Percentiles rank a stretch among this genome's conserved stretches.
Conservation (phyloP, 352 stramenopile species). For the Globisporangium mamillatum region DNA sequence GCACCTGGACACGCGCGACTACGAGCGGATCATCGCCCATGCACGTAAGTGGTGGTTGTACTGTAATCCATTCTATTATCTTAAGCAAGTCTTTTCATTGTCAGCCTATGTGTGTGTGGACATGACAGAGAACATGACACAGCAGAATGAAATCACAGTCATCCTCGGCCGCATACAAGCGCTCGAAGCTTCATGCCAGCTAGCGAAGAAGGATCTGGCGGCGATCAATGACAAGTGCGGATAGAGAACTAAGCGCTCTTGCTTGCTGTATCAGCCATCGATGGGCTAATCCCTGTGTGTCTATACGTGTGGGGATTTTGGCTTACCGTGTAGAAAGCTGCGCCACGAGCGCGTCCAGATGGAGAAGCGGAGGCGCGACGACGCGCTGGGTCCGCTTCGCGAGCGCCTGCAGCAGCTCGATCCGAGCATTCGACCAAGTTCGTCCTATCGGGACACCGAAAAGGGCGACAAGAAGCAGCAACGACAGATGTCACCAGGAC, state of each 20-base stretch:
- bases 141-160: conserved; percentile 31
- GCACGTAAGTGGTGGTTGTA: conserved; percentile 23
- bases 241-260: no score
- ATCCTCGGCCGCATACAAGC: conserved; percentile 34
- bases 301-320: no score
- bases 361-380: conserved; percentile 33
- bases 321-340: conserved; percentile 27
- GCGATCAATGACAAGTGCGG: conserved; percentile 53
- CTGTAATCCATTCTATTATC: background rate
- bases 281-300: conserved; percentile 5
- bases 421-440: conserved; percentile 12
- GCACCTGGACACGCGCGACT: conserved; percentile 45
- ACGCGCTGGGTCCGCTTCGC: conserved; percentile 22
- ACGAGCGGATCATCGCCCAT: conserved; percentile 27
- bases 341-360: conserved; percentile 43
- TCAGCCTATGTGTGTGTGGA: background rate
- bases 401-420: conserved; percentile 30
- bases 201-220: conserved; percentile 44
- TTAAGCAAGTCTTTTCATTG: background rate
- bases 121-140: conserved; percentile 26
- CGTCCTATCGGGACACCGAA: background rate
- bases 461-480: background rate
- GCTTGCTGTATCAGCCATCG: no score
- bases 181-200: conserved; percentile 38
- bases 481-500: background rate